phyloP scores from a whole-genome alignment of 495 filamentous ascomycete genomes.

The Pseudomonodictys pantanalensis region DNA sequence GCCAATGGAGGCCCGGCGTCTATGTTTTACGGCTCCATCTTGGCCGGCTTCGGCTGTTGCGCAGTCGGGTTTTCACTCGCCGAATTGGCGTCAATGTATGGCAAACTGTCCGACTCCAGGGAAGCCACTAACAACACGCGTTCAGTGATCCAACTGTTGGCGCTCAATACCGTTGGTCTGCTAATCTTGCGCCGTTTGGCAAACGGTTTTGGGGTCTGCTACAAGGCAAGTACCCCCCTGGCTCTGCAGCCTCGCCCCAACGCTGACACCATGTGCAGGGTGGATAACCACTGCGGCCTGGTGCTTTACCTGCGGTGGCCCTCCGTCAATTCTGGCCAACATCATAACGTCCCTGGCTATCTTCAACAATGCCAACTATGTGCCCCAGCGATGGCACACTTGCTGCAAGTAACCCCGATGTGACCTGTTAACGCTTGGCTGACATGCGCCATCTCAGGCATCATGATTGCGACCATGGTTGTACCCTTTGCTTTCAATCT shows the following conservation, averaged over 20 bases:
- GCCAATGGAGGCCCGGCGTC: conserved; percentile 41
- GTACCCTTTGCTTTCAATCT: conserved; percentile 49
- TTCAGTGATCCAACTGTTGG: conserved; percentile 29
- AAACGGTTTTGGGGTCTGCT: conserved; percentile 37
- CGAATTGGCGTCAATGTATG: conserved; percentile 42
- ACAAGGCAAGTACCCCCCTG: conserved; percentile 7
- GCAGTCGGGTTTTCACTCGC: conserved; percentile 35
- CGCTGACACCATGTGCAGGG: conserved; percentile 11
- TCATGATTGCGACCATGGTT: conserved; percentile 23
- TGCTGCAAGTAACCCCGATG: too few relatives aligned
- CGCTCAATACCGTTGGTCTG: conserved; percentile 28
- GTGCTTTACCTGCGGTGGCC: conserved; percentile 12
- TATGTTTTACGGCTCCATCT: conserved; percentile 38
- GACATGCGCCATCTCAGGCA: too few relatives aligned
- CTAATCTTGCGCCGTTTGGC: conserved; percentile 40
- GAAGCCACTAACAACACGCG: neutral
- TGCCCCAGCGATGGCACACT: conserved; percentile 27
- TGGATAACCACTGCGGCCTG: conserved; percentile 23
- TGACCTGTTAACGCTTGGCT: too few relatives aligned
- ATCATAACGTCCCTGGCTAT: conserved; percentile 32
- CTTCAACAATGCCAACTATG: conserved; percentile 43
- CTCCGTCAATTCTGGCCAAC: conserved; percentile 14
- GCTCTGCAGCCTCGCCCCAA: neutral
- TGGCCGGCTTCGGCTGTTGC: conserved; percentile 29
- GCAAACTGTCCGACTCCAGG: neutral